A percentile compares a stretch with the other conserved stretches of the same genome.
phyloP scores from a whole-genome alignment of 495 filamentous ascomycete species.

The Aspergillus asperescens region DNA sequence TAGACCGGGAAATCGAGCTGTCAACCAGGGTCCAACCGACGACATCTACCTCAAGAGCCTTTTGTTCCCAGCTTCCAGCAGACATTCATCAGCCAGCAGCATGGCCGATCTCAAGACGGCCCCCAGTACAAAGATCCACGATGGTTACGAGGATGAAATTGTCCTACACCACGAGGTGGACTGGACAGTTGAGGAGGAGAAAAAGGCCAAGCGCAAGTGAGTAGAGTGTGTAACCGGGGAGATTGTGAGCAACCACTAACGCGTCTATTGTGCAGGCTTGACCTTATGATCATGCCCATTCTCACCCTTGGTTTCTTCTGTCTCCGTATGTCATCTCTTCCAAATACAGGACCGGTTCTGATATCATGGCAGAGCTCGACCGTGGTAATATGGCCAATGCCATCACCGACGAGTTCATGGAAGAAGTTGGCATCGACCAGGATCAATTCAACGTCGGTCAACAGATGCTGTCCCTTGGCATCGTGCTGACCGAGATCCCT shows the following conservation, averaged over 20 bases:
- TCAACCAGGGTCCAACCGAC: too few relatives aligned
- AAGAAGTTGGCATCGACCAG: slow-evolving; percentile 49
- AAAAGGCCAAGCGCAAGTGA: slow-evolving; percentile 13
- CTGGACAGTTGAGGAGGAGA: slow-evolving; percentile 11
- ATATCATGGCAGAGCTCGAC: slow-evolving; percentile 35
- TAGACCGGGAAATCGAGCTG: too few relatives aligned
- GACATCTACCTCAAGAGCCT: neutral
- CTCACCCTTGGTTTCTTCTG: slow-evolving; percentile 12
- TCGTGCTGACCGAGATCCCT: slow-evolving; percentile 54
- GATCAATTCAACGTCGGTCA: slow-evolving; percentile 55
- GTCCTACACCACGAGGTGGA: neutral
- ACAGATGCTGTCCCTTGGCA: slow-evolving; percentile 49
- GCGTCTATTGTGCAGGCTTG: neutral
- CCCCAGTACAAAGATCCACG: neutral
- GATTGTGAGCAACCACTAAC: too few relatives aligned
- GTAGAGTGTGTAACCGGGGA: too few relatives aligned
- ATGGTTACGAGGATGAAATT: neutral
- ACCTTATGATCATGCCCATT: slow-evolving; percentile 14
- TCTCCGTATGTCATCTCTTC: slow-evolving; percentile 5
- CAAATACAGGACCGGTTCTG: too few relatives aligned
- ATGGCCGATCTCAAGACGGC: slow-evolving; percentile 9
- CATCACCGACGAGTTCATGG: slow-evolving; percentile 47
- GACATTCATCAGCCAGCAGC: neutral
- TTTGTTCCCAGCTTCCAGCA: neutral
- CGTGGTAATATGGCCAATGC: slow-evolving; percentile 47